Evolutionary conservation across 164 flowering plant genomes (phyloP), one percentile per base, ranked within the genome.

Genomic region (Magnolia changhungtana): DNA sequence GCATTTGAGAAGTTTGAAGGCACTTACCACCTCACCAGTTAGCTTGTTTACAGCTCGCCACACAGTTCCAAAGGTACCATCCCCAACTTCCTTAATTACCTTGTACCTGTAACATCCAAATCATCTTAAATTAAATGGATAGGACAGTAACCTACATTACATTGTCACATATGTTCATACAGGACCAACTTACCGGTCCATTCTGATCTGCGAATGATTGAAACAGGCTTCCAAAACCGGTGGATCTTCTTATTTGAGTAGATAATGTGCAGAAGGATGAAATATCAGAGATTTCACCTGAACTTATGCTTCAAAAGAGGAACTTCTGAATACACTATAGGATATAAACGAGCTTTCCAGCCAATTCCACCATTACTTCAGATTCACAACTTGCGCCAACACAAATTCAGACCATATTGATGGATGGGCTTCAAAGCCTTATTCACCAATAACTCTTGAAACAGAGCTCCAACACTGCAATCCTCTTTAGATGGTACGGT

Each of bases 21-120:
- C 61, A 82, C 98, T 50, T 86, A 96, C 99, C 84, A 94, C 90
- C 92, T 96, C 98, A 78, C 98, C 93, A 84, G 92, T 82, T 81
- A 86, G 93, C 85, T 89, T 91, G 87, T 90, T 89, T 70, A 94
- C 84, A 75, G 98, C 99, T 69, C 97, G 87, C 97, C 98, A 96
- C 14, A 94, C 99, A 85, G 84, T 88, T 64, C 98, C 99, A 88
- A 94, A 96, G 6, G 97, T 96, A 52, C 99, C 99, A 86, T 92
- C 91, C 75, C 99, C 99, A 83, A 94, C 99, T 85, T 92, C 99
- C 85, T 92, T 94, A 68, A 96, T 94, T 73, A 96, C 84, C 83
- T 85, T 92, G 84, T 90, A 96, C 87, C 98, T 96, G 80, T 7
- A 71, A 63, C 10, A 67, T 50, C n/a, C n/a, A 67, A 67, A 19